phyloP scores from a whole-genome alignment of 805 yeast genomes.

The Suhomyces emberorum region DNA sequence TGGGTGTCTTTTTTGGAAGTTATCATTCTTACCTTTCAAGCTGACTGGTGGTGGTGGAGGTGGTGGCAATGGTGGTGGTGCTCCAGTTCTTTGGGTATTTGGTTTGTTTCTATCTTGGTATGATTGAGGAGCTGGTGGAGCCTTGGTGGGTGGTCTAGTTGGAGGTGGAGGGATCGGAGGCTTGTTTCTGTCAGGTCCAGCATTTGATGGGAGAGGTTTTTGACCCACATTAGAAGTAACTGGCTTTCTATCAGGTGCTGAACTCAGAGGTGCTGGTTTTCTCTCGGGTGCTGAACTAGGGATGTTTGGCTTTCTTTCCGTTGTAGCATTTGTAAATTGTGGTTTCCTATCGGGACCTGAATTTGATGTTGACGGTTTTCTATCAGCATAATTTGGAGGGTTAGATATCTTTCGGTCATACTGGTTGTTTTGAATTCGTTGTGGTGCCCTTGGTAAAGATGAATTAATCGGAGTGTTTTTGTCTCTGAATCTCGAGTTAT shows the following conservation, averaged over 20 bases:
- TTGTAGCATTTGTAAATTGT: too few species aligned
- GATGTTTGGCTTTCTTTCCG: too few species aligned
- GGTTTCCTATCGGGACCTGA: too few species aligned
- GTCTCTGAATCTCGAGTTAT: conserved; percentile 1
- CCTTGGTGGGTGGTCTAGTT: background rate
- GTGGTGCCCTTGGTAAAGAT: background rate
- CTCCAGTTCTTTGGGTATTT: background rate
- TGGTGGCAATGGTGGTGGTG: conserved; percentile 13
- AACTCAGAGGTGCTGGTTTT: too few species aligned
- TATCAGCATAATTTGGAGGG: too few species aligned
- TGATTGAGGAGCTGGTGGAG: background rate
- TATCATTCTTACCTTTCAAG: conserved; percentile 11
- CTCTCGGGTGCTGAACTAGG: too few species aligned
- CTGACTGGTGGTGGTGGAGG: conserved; percentile 22
- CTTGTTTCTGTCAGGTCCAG: background rate
- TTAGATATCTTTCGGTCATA: background rate
- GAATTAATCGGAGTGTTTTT: background rate
- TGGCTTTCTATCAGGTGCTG: too few species aligned
- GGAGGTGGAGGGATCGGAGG: background rate
- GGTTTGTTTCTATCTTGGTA: conserved; percentile 1
- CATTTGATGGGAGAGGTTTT: too few species aligned
- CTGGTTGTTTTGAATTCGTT: background rate
- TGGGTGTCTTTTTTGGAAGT: background rate
- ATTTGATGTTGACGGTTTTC: too few species aligned
- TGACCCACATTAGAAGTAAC: too few species aligned